These are phyloP conservation scores for Microcyclospora tardicrescens DNA, from an alignment of 2,329 filamentous ascomycete genomes.

Conservation along the genomic window DNA sequence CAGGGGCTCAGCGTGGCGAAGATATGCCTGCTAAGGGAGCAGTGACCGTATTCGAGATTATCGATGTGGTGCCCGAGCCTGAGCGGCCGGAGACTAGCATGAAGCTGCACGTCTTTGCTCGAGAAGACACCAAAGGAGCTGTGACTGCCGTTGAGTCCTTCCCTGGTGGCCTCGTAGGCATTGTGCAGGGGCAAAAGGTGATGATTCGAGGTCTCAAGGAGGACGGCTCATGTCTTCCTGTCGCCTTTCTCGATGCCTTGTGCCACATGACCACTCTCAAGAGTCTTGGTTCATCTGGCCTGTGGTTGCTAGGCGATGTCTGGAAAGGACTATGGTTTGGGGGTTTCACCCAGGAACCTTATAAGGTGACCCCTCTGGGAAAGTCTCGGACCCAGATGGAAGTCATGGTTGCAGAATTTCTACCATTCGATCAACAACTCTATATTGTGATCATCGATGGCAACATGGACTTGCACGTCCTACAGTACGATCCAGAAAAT, in stretches of 20 bases:
- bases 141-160: constrained; percentile 76
- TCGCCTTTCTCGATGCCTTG: constrained; percentile 96
- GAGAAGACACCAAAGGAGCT: constrained; percentile 83
- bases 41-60: constrained; percentile 83
- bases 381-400: constrained; percentile 69
- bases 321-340: constrained; percentile 94
- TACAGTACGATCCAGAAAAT: constrained; percentile 93
- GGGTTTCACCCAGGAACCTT: constrained; percentile 93
- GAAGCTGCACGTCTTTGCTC: constrained; percentile 71
- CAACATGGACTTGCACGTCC: constrained; percentile 72
- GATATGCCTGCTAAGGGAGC: constrained; percentile 75
- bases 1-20: constrained; percentile 75
- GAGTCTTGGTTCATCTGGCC: constrained; percentile 66
- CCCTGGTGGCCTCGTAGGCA: constrained; percentile 67
- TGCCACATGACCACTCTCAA: constrained; percentile 82
- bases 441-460: constrained; percentile 74
- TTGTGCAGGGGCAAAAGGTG: constrained; percentile 93
- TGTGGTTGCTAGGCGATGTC: constrained; percentile 79
- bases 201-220: constrained; percentile 95
- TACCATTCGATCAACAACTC: constrained; percentile 72
- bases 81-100: constrained; percentile 73
- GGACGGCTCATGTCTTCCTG: constrained; percentile 79
- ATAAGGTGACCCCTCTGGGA: constrained; percentile 84
- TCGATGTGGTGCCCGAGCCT: constrained; percentile 80
- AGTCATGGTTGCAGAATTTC: constrained; percentile 69